Evolutionary conservation across 805 yeast species (phyloP).

Genomic region (Suhomyces prunicola): DNA sequence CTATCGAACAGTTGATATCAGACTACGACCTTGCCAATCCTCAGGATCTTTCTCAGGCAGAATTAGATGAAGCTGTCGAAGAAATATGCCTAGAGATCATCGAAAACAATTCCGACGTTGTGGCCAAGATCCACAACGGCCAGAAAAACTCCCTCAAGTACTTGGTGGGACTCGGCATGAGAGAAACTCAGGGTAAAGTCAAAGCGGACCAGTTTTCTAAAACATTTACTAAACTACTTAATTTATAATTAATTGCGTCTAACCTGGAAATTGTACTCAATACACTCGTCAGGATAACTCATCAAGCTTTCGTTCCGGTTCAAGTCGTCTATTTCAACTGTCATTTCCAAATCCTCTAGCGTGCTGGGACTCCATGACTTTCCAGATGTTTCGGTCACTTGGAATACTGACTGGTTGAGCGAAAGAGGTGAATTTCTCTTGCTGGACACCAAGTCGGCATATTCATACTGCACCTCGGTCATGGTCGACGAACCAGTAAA

Average conservation of each 20-base stretch:
- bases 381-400: neutral
- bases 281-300: constrained; percentile 9
- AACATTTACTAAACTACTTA: constrained; percentile 22
- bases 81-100: constrained; percentile 48
- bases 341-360: constrained; percentile 8
- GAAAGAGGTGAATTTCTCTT: neutral
- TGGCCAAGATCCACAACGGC: constrained; percentile 53
- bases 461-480: constrained; percentile 9
- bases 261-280: constrained; percentile 15
- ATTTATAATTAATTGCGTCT: constrained; percentile 3
- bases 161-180: constrained; percentile 84
- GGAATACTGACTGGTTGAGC: neutral
- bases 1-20: constrained; percentile 46
- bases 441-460: neutral
- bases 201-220: constrained; percentile 28
- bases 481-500: constrained; percentile 14
- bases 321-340: constrained; percentile 5
- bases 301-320: constrained; percentile 1
- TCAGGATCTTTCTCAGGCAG: constrained; percentile 25
- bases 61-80: constrained; percentile 29
- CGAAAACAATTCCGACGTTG: constrained; percentile 48
- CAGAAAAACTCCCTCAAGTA: constrained; percentile 69
- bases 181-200: constrained; percentile 64
- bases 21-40: constrained; percentile 48
- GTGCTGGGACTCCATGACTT: constrained; percentile 1